Percentiles rank a stretch among this genome's conserved stretches.
phyloP scores from a whole-genome alignment of 139 green algal species.

The Chlamydomonas sphaeroides region DNA sequence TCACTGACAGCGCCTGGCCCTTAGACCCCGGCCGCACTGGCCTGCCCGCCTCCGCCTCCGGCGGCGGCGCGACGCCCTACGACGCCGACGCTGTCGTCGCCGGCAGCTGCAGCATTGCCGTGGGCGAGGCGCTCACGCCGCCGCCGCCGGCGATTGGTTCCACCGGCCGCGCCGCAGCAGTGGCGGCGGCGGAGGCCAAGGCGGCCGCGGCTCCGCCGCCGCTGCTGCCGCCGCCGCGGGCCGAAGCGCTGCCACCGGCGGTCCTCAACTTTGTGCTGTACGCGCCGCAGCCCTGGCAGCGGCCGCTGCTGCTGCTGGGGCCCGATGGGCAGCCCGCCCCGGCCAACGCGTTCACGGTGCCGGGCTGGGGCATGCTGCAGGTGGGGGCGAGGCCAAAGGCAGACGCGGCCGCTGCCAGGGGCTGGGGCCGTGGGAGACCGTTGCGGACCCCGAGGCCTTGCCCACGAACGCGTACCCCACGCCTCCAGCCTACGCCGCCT shows the following conservation, averaged over 20 bases:
- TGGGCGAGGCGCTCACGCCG: not conserved
- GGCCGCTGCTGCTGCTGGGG: constrained; percentile 45
- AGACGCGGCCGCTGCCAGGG: too few relatives aligned
- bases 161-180: not conserved
- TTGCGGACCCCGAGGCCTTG: too few relatives aligned
- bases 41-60: not conserved
- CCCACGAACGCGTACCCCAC: too few relatives aligned
- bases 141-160: not conserved
- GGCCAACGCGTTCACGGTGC: constrained; percentile 34
- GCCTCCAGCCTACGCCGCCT: too few relatives aligned
- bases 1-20: constrained; percentile 46
- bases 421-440: too few relatives aligned
- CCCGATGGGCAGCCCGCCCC: not conserved
- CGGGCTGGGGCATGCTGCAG: constrained; percentile 53
- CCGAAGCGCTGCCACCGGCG: constrained; percentile 10
- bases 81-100: not conserved
- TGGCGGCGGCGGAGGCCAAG: not conserved
- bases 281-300: constrained; percentile 38
- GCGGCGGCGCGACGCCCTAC: constrained; percentile 13
- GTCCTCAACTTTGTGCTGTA: constrained; percentile 56
- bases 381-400: not conserved
- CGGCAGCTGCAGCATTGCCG: not conserved
- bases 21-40: constrained; percentile 37
- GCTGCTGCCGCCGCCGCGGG: constrained; percentile 3
- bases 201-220: constrained; percentile 1